Evolutionary conservation across 2,329 filamentous ascomycete genomes (phyloP).

Genomic region (Hypoxylon sp.): DNA sequence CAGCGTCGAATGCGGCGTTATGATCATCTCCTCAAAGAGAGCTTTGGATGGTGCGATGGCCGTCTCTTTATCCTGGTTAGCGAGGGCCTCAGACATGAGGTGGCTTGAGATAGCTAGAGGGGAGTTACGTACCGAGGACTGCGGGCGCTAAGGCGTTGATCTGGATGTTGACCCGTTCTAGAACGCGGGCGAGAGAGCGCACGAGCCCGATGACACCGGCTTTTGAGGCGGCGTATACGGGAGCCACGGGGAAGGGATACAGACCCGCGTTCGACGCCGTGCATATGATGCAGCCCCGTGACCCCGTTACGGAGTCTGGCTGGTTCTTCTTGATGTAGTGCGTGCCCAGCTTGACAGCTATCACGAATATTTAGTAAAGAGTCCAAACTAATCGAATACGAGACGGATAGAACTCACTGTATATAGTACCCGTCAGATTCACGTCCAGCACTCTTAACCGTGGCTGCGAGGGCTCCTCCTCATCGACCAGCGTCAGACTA

Average conservation of each 20-base stretch:
- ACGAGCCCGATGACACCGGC: constrained; percentile 65
- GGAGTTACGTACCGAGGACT: constrained; percentile 60
- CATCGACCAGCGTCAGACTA: constrained; percentile 47
- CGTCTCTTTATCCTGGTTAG: constrained; percentile 55
- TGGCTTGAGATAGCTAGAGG: constrained; percentile 1
- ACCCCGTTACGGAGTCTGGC: constrained; percentile 45
- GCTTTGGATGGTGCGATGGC: constrained; percentile 62
- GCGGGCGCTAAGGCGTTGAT: constrained; percentile 67
- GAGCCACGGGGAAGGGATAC: constrained; percentile 66
- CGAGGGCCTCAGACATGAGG: no score
- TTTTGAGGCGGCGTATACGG: constrained; percentile 65
- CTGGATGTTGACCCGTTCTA: constrained; percentile 61
- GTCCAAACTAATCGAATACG: background rate
- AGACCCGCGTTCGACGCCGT: constrained; percentile 68
- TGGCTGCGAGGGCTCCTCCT: constrained; percentile 50
- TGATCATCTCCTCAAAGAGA: constrained; percentile 63
- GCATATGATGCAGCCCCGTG: constrained; percentile 65
- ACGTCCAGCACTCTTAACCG: constrained; percentile 52
- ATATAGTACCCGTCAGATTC: constrained; percentile 59
- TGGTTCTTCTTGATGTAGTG: constrained; percentile 66
- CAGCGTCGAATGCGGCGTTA: constrained; percentile 67
- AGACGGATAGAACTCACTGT: constrained; percentile 56
- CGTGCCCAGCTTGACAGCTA: constrained; percentile 64
- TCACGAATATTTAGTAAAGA: constrained; percentile 4
- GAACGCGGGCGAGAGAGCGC: constrained; percentile 59